Base-by-base conservation (phyloP, 164 flowering plant genomes). In the Piper longum region DNA sequence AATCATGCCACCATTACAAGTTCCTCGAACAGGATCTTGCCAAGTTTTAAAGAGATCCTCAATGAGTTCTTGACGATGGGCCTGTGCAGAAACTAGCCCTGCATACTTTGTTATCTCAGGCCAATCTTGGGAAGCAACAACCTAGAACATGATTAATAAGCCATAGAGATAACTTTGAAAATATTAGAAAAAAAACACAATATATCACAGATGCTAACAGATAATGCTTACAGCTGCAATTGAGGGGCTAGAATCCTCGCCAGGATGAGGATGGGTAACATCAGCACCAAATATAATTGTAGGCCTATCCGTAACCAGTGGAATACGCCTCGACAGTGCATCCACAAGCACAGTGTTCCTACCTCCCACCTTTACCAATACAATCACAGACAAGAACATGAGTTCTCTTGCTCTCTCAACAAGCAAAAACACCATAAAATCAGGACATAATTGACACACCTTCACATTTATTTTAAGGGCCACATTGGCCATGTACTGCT, bases 211-310 rank as follows among this genome's bases (percentile, higher is more conserved):
- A 56, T 57, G 4, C 19, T 0, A 60, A 43, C 7, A 17, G 42
- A 17, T 8, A 62, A 43, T 18, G 12, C 80, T 62, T 83, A 90
- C 98, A 56, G 96, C 97, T 7, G 98, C 98, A 70, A 93, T 90
- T 0, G 97, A 93, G 5, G 98, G 96, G 67, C 98, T 93, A 5
- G 89, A 84, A 75, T 93, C 97, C 67, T 93, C 99, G 14, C 99
- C 99, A 48, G 96, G 96, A 59, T 88, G 97, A 18, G 98, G 97
- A 78, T 93, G 96, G n/a, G 97, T 90, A 41, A 93, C 98, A 81
- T 93, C 97, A 67, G 98, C 98, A 56, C 98, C 98, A 78, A 92
- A 92, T 40, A 92, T 90, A 40, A 93, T 93, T 4, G 97, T 92
- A 12, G 98, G 98, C 5, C 74, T 59, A 42, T 90, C 98, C 61